Evolutionary conservation across 495 filamentous ascomycete genomes (phyloP).

Genomic region (Neurospora sp.): DNA sequence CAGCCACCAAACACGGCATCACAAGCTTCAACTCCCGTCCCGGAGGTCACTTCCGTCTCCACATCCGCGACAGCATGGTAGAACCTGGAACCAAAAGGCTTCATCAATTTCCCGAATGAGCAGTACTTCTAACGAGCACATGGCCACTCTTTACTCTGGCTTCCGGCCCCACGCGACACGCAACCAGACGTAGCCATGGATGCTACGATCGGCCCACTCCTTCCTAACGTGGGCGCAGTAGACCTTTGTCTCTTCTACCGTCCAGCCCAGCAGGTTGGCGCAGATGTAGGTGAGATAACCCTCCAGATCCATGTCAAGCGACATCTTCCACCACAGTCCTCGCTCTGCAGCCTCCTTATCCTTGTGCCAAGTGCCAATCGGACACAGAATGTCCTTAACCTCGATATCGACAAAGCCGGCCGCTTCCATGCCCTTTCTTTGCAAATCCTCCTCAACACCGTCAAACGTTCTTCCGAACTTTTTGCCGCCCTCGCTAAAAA

Average conservation of each 20-base stretch:
- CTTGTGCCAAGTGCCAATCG: neutral
- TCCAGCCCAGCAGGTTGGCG: slow-evolving; percentile 7
- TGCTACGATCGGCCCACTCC: neutral
- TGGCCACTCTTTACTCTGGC: slow-evolving; percentile 18
- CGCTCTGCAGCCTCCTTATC: neutral
- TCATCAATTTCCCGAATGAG: neutral
- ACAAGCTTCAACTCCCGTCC: neutral
- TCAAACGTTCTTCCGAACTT: slow-evolving; percentile 8
- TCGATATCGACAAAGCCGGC: slow-evolving; percentile 6
- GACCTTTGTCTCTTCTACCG: slow-evolving; percentile 1
- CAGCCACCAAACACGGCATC: neutral
- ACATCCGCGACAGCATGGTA: neutral
- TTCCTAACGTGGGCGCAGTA: neutral
- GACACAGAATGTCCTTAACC: neutral
- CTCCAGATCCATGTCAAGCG: neutral
- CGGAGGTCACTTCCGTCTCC: neutral
- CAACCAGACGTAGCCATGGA: neutral
- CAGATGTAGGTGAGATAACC: slow-evolving; percentile 5
- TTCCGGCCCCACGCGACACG: slow-evolving; percentile 19
- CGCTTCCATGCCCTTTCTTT: slow-evolving; percentile 8
- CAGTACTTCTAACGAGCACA: neutral
- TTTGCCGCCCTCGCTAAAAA: neutral
- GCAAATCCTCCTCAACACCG: slow-evolving; percentile 13
- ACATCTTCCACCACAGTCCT: neutral
- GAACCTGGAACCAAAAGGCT: neutral